Percentiles rank a stretch among this genome's conserved stretches.
Evolutionary conservation across 768 basidiomycete genomes (phyloP).

Genomic region (Megacollybia marginata): DNA sequence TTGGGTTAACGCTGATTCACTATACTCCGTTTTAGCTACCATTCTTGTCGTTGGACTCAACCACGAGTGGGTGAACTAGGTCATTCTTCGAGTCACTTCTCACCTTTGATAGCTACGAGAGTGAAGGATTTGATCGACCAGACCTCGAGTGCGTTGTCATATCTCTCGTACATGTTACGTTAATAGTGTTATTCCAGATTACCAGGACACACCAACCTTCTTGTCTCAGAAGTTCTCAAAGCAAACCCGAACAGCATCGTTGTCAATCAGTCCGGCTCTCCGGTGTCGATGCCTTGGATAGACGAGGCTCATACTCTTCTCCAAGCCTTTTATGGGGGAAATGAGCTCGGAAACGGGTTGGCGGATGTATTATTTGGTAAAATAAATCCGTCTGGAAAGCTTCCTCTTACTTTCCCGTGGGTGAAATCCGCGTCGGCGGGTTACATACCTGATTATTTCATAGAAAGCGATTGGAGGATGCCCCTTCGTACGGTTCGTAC

Average conservation of each 20-base stretch:
- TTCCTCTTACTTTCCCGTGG: conserved; percentile 48
- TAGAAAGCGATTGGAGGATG: conserved; percentile 44
- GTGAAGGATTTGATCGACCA: conserved; percentile 52
- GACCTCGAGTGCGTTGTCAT: conserved; percentile 28
- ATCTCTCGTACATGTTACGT: background rate
- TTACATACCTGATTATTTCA: background rate
- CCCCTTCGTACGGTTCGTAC: conserved; percentile 39
- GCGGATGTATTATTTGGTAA: conserved; percentile 56
- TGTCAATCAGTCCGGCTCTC: conserved; percentile 49
- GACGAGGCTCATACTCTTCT: conserved; percentile 24
- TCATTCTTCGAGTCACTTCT: conserved; percentile 2
- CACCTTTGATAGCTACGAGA: conserved; percentile 33
- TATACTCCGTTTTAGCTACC: conserved; percentile 20
- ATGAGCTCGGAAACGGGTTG: conserved; percentile 48
- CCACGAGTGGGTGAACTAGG: conserved; percentile 31
- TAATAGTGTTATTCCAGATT: conserved; percentile 21
- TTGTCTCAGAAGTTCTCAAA: conserved; percentile 38
- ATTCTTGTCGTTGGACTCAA: conserved; percentile 50
- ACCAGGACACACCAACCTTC: conserved; percentile 42
- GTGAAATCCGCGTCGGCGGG: conserved; percentile 6
- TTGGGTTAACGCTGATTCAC: background rate
- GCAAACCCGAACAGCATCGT: conserved; percentile 52
- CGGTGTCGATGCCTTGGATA: conserved; percentile 52
- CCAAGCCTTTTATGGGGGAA: conserved; percentile 48
- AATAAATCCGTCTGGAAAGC: conserved; percentile 51